phyloP scores from a whole-genome alignment of 2,329 filamentous ascomycete species.

The Nothopassalora personata region DNA sequence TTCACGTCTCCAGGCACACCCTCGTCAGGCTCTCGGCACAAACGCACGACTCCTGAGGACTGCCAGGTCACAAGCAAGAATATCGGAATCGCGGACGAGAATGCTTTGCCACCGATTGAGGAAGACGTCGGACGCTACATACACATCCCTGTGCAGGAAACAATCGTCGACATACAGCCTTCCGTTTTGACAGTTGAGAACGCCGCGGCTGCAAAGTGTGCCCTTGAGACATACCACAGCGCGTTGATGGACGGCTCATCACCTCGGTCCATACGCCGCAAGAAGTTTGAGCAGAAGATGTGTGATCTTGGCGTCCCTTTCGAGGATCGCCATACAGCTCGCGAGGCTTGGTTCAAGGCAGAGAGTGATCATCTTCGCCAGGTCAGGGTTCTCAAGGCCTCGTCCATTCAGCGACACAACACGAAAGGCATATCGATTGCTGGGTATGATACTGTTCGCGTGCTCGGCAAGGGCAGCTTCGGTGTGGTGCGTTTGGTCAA shows the following conservation, averaged over 20 bases:
- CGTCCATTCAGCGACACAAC: conserved; percentile 45
- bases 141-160: conserved; percentile 31
- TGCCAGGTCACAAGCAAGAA: conserved; percentile 21
- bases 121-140: conserved; percentile 27
- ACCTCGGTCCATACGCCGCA: conserved; percentile 56
- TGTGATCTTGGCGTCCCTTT: conserved; percentile 51
- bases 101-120: conserved; percentile 29
- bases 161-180: conserved; percentile 26
- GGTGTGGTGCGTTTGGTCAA: conserved; percentile 83
- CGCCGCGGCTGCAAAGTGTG: conserved; percentile 75
- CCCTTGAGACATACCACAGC: conserved; percentile 75
- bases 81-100: conserved; percentile 21
- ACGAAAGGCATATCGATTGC: conserved; percentile 51
- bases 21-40: conserved; percentile 22
- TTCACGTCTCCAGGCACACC: conserved; percentile 23
- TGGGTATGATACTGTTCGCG: conserved; percentile 73
- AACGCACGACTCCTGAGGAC: conserved; percentile 26
- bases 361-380: conserved; percentile 74
- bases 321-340: conserved; percentile 51
- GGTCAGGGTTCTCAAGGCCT: conserved; percentile 62
- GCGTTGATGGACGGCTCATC: conserved; percentile 51
- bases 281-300: conserved; percentile 60
- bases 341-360: conserved; percentile 56
- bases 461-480: conserved; percentile 90
- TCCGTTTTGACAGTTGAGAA: conserved; percentile 64